Evolutionary conservation across 129 eudicot species (phyloP).

Genomic region (Helianthus annuus): HanXRQr2.0-SUNRISE NC_035443.2:138797597-138798096

Average conservation of each 20-base stretch:
- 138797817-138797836: constrained; percentile 80
- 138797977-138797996: constrained; percentile 56
- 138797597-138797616: constrained; percentile 50
- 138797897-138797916: constrained; percentile 87
- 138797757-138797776: constrained; percentile 54
- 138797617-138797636: constrained; percentile 70
- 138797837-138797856: constrained; percentile 60
- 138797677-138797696: constrained; percentile 90
- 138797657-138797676: constrained; percentile 66
- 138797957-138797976: constrained; percentile 48
- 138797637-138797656: constrained; percentile 81
- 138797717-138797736: constrained; percentile 67
- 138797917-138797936: constrained; percentile 73
- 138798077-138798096: constrained; percentile 48
- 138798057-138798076: constrained; percentile 70
- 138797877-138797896: constrained; percentile 58
- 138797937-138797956: constrained; percentile 59
- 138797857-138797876: constrained; percentile 71
- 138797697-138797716: constrained; percentile 60
- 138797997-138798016: constrained; percentile 66
- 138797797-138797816: constrained; percentile 50
- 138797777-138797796: constrained; percentile 30
- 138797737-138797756: constrained; percentile 45
- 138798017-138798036: constrained; percentile 80
- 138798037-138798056: constrained; percentile 81